Evolutionary conservation across 1,139 yeast species (phyloP), one percentile per base, ranked within the genome.

Genomic region (Debaryomyces sp.): DNA sequence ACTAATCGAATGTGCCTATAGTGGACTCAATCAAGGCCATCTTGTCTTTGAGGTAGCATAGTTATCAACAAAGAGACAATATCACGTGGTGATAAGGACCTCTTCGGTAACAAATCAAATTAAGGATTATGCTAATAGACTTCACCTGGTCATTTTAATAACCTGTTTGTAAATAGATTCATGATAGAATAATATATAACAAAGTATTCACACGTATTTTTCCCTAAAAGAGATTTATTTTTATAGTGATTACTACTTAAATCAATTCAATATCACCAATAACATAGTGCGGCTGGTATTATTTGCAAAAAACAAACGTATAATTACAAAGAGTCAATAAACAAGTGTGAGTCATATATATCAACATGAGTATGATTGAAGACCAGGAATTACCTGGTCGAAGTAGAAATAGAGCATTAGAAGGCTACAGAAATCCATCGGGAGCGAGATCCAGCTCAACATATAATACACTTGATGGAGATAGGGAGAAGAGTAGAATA

Each of bases 1-100:
- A n/a, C 66, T 84, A 54, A 67, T 81, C 30, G 78, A 77, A 35
- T 76, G 81, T 55, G 84, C 84, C 2, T 65, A 71, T 43, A 75
- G 70, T 42, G 70, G 77, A 23, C 54, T 78, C 26, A 59, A 62
- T 13, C 68, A 68, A 48, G 57, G 58, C 1, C 50, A 59, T 17
- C 60, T 62, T 22, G 47, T 52, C 33, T 61, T 67, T 51, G 65
- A 52, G 30, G 37, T 50, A 15, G 48, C 13, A 10, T 45, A 35
- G 22, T n/a, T n/a, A 17, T 32, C 35, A 32, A 32, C 15, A 35
- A 24, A 13, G 6, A 27, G n/a, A 27, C 9, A 8, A 26, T 4
- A 17, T 39, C 23, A 1, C 51, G 30, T 13, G 44, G 17, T 24
- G 50, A 41, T 38, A 37, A 34, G 36, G 17, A 12, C 6, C 23